These are phyloP conservation scores for Mortierella sp. DNA, from an alignment of 371 early-diverging fungal genomes.

Conservation along the genomic window DNA sequence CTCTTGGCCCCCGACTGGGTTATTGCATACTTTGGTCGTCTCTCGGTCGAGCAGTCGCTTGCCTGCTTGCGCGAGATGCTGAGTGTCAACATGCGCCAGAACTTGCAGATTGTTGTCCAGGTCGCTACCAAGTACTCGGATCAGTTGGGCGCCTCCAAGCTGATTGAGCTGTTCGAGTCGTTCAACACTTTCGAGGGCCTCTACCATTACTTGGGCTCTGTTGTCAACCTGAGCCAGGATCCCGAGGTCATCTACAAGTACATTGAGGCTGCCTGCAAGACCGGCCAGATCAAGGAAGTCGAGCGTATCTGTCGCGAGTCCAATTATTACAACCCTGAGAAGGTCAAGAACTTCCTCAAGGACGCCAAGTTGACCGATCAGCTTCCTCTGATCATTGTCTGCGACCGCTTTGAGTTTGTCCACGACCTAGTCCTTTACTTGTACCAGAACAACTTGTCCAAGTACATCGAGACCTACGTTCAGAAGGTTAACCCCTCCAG, in stretches of 20 bases:
- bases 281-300: conserved; percentile 97
- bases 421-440: conserved; percentile 96
- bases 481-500: conserved; percentile 97
- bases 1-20: conserved; percentile 91
- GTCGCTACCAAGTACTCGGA: conserved; percentile 97
- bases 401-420: conserved; percentile 97
- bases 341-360: conserved; percentile 98
- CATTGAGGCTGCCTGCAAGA: conserved; percentile 94
- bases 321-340: conserved; percentile 95
- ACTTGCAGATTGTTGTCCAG: conserved; percentile 95
- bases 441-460: conserved; percentile 92
- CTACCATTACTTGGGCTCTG: conserved; percentile 91
- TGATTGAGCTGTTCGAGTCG: conserved; percentile 93
- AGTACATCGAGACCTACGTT: conserved; percentile 98
- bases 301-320: conserved; percentile 98
- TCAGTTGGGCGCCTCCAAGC: conserved; percentile 86
- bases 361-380: conserved; percentile 96
- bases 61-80: conserved; percentile 94
- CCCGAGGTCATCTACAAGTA: conserved; percentile 97
- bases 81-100: conserved; percentile 89
- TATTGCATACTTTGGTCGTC: conserved; percentile 91
- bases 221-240: conserved; percentile 96
- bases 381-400: conserved; percentile 97
- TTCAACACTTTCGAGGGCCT: conserved; percentile 94
- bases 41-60: conserved; percentile 94